A percentile compares a stretch with the other conserved stretches of the same genome.
Conservation (phyloP, 2,329 filamentous ascomycete species). For the Orbilia ellipsospora region DNA sequence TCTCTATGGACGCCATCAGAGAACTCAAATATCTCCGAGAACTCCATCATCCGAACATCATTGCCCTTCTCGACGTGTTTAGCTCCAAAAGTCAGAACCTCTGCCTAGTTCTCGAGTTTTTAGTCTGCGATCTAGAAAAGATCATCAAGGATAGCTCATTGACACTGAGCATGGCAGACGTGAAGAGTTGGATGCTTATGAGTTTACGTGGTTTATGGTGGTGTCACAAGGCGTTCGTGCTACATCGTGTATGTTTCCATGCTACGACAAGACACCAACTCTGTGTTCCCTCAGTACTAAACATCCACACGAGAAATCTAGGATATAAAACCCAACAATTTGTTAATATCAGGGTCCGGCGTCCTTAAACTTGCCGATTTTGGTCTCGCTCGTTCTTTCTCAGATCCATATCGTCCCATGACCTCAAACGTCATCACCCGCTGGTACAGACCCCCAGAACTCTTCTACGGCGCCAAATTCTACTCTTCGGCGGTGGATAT, state of each 20-base stretch:
- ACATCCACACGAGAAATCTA: conserved; percentile 12
- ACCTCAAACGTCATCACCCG: conserved; percentile 94
- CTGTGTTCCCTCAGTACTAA: no score
- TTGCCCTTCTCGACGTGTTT: conserved; percentile 90
- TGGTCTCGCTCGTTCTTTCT: conserved; percentile 87
- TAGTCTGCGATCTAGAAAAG: conserved; percentile 93
- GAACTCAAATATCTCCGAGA: conserved; percentile 97
- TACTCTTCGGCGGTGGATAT: conserved; percentile 93
- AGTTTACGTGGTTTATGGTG: conserved; percentile 92
- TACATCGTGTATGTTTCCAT: conserved; percentile 73
- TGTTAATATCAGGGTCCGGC: conserved; percentile 91
- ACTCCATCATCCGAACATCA: conserved; percentile 93
- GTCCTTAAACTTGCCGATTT: conserved; percentile 98
- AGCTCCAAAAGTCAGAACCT: conserved; percentile 96
- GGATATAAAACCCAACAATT: conserved; percentile 99
- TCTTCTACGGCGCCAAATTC: conserved; percentile 88
- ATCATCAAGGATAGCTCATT: conserved; percentile 88
- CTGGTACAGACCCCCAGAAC: conserved; percentile 95
- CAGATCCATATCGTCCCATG: conserved; percentile 89
- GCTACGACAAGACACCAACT: background rate
- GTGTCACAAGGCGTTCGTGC: conserved; percentile 91
- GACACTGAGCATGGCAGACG: conserved; percentile 85
- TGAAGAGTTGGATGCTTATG: conserved; percentile 99
- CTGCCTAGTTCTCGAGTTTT: conserved; percentile 92
- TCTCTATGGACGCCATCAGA: conserved; percentile 92